Conservation (phyloP, 2,329 filamentous ascomycete species). For the Ophiosphaerella korrae region DNA sequence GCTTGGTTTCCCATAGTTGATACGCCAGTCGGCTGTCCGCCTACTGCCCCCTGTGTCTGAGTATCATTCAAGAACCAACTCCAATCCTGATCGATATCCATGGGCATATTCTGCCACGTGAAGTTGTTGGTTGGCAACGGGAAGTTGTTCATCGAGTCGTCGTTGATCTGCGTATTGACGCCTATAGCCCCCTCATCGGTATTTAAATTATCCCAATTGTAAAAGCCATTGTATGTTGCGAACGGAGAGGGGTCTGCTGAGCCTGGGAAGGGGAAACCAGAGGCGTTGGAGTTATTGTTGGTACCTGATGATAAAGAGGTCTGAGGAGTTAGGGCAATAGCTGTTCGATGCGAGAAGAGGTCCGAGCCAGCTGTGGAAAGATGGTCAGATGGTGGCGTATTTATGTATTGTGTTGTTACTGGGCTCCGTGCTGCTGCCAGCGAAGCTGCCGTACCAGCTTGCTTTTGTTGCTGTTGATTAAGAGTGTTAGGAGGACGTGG, state of each 20-base stretch:
- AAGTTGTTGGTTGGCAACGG: slow-evolving; percentile 44
- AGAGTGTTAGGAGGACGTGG: slow-evolving; percentile 1
- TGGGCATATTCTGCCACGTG: slow-evolving; percentile 47
- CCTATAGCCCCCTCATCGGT: slow-evolving; percentile 14
- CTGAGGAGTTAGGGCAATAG: slow-evolving; percentile 18
- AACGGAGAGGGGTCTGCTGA: slow-evolving; percentile 32
- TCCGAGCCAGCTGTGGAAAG: slow-evolving; percentile 12
- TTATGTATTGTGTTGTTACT: slow-evolving; percentile 6
- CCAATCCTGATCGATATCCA: slow-evolving; percentile 51
- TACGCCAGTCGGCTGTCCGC: background rate
- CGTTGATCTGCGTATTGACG: slow-evolving; percentile 12
- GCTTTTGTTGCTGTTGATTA: background rate
- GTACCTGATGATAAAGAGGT: slow-evolving; percentile 19
- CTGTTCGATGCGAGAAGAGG: slow-evolving; percentile 16
- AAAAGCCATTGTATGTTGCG: slow-evolving; percentile 48
- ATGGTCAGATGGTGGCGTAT: slow-evolving; percentile 18
- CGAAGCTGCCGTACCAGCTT: background rate
- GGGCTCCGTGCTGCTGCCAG: background rate
- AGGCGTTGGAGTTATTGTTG: background rate
- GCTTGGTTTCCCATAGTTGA: background rate
- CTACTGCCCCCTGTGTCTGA: slow-evolving; percentile 16
- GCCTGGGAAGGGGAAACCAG: background rate
- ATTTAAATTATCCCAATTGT: slow-evolving; percentile 38
- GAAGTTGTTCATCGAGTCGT: slow-evolving; percentile 37
- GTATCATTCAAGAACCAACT: slow-evolving; percentile 47